Evolutionary conservation across 306 rosid genomes (phyloP).

Genomic region (Argentina anserina): DNA sequence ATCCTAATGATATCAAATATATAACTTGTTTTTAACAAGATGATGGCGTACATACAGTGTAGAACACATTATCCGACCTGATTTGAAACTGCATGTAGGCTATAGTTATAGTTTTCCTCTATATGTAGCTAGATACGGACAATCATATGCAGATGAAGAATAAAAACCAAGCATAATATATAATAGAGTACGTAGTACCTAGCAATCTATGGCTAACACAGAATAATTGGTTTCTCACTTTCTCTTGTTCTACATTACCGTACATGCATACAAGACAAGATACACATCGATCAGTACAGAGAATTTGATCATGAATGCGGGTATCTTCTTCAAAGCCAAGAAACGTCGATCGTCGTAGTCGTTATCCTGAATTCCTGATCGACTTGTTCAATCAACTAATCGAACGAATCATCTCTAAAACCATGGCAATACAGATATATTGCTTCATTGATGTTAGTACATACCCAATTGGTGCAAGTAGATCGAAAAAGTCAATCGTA

Average conservation of each 20-base stretch:
- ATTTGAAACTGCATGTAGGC: neutral
- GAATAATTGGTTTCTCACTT: neutral
- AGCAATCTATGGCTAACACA: neutral
- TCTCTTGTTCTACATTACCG: neutral
- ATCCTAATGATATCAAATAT: no score
- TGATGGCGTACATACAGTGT: neutral
- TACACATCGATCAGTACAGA: neutral
- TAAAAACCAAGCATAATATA: neutral
- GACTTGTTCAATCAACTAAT: neutral
- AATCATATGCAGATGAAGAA: neutral
- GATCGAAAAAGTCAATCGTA: neutral
- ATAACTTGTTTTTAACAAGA: no score
- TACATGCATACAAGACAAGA: neutral
- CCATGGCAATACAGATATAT: neutral
- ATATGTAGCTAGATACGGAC: neutral
- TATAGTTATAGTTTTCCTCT: neutral
- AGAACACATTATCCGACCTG: neutral
- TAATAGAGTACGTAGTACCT: neutral
- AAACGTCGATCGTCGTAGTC: neutral
- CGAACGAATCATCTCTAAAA: neutral
- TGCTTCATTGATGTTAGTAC: neutral
- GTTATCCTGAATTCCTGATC: neutral
- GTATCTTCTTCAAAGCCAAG: neutral
- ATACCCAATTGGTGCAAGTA: neutral
- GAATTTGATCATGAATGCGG: neutral